phyloP scores from a whole-genome alignment of 192 early-diverging fungal genomes.

The Chytriomyces hyalinus region DNA sequence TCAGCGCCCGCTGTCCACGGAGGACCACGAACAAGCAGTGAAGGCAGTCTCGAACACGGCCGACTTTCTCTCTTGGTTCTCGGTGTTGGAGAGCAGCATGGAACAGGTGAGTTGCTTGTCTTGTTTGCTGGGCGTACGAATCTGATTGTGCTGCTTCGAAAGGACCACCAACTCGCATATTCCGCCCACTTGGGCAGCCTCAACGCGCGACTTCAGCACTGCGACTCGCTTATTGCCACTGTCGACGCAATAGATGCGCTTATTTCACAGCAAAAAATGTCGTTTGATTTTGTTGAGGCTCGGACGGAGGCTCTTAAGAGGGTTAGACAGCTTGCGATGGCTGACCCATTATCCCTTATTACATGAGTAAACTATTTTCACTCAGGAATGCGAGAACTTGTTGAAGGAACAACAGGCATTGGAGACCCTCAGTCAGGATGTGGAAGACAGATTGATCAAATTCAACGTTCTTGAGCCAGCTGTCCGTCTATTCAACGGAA shows the following conservation, averaged over 20 bases:
- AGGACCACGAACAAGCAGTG: background rate
- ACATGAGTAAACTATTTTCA: background rate
- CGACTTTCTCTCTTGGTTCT: conserved; percentile 96
- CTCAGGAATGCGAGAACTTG: conserved; percentile 77
- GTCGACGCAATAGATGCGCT: conserved; percentile 61
- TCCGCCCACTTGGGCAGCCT: conserved; percentile 67
- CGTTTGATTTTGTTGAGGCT: conserved; percentile 81
- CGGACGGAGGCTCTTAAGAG: conserved; percentile 78
- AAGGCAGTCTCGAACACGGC: conserved; percentile 78
- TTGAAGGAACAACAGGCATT: conserved; percentile 71
- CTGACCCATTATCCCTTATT: background rate
- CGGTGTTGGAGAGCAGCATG: conserved; percentile 77
- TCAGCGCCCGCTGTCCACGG: no score
- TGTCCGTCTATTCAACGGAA: conserved; percentile 68
- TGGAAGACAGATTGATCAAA: conserved; percentile 70
- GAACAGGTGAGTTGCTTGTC: conserved; percentile 51
- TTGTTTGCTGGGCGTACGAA: no score
- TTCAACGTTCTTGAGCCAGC: conserved; percentile 88
- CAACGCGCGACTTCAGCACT: conserved; percentile 54
- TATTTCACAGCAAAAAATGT: conserved; percentile 66
- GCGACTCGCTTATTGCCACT: conserved; percentile 68
- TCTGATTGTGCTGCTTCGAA: no score
- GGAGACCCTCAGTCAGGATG: conserved; percentile 58
- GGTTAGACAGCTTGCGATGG: background rate
- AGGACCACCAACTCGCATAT: conserved; percentile 83